phyloP scores from a whole-genome alignment of 257 asterid species.

The Nicotiana benthamiana region DNA sequence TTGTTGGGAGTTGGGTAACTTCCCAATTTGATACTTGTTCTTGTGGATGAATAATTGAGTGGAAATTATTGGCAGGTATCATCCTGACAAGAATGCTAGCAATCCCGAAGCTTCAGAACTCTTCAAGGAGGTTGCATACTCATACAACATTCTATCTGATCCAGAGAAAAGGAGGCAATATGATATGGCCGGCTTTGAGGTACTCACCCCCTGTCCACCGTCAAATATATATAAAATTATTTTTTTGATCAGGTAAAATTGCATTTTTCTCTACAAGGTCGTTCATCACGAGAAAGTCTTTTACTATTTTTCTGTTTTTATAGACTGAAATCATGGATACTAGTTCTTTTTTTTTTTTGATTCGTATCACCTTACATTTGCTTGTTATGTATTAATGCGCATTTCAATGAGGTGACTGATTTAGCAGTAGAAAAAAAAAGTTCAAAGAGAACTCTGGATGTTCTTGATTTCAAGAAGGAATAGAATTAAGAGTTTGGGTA shows the following conservation, averaged over 20 bases:
- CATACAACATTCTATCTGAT: constrained; percentile 90
- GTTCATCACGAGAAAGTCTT: neutral
- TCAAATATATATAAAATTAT: neutral
- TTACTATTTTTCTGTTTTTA: neutral
- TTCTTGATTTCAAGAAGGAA: neutral
- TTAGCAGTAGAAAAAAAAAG: neutral
- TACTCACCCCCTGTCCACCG: constrained; percentile 12
- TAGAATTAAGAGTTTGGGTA: neutral
- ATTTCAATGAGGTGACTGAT: neutral
- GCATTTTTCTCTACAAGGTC: neutral
- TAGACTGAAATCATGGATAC: neutral
- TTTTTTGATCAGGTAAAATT: too few species aligned
- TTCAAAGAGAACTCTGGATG: neutral
- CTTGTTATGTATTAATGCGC: neutral
- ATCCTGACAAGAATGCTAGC: constrained; percentile 95
- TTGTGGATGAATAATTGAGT: constrained; percentile 9
- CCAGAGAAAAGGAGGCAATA: constrained; percentile 96
- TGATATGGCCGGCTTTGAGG: constrained; percentile 94
- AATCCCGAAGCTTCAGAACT: constrained; percentile 98
- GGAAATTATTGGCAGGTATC: constrained; percentile 55
- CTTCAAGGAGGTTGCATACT: constrained; percentile 98
- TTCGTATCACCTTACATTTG: neutral
- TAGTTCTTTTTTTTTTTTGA: neutral
- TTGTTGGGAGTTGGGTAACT: neutral
- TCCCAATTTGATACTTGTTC: neutral